A percentile compares a stretch with the other conserved stretches of the same genome.
Evolutionary conservation across 148 eudicot genomes (phyloP).

Genomic region (Tetragonia tetragonoides): DNA sequence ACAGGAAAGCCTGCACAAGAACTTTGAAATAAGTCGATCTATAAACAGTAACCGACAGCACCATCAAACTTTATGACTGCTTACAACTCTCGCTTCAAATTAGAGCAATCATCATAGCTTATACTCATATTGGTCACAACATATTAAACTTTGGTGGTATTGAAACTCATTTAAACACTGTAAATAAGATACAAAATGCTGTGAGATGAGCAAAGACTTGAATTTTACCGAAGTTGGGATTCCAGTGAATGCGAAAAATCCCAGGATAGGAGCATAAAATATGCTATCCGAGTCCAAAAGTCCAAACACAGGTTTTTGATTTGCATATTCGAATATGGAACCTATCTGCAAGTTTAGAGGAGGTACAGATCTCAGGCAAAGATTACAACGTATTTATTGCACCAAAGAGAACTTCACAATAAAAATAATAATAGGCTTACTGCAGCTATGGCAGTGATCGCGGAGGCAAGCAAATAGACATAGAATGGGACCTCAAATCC

Average conservation of each 20-base stretch:
- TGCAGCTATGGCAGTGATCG: conserved; percentile 92
- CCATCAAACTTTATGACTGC: neutral
- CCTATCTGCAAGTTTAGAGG: conserved; percentile 53
- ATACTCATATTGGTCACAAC: neutral
- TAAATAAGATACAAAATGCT: neutral
- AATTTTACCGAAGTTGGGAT: conserved; percentile 80
- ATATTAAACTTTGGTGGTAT: neutral
- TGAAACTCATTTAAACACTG: neutral
- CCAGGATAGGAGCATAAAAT: conserved; percentile 87
- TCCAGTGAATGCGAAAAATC: conserved; percentile 86
- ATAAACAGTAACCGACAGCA: neutral
- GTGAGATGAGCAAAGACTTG: neutral
- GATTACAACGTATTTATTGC: neutral
- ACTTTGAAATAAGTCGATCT: neutral
- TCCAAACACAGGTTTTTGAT: conserved; percentile 85
- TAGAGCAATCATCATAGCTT: neutral
- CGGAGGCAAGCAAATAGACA: conserved; percentile 90
- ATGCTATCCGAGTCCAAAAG: conserved; percentile 69
- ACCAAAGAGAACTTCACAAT: neutral
- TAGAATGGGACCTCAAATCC: conserved; percentile 57
- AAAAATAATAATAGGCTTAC: conserved; percentile 34
- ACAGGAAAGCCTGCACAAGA: conserved; percentile 67
- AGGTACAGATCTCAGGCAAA: conserved; percentile 3
- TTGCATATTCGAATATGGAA: conserved; percentile 80
- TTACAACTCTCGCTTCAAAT: neutral